Base-by-base conservation (phyloP, 169 alveolate species). In the Plasmodium chabaudi region DNA sequence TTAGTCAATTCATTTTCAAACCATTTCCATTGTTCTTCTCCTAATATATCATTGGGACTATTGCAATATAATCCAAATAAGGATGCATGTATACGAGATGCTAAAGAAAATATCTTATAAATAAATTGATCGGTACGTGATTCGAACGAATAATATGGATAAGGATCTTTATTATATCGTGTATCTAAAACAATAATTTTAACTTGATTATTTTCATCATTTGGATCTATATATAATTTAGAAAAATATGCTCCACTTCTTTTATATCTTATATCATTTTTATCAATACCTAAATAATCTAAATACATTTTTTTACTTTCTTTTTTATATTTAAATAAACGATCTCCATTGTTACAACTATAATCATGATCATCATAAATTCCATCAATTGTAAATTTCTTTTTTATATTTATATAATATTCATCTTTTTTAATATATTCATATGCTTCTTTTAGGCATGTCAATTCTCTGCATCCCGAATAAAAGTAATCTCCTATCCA, bases 11-110 rank as follows among this genome's bases (percentile, higher is more conserved):
- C 98, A 21, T 92, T 92, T 87, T 96, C 96, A 12, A 96, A 90
- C 98, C 98, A 96, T 42, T 72, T 27, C 98, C 98, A 96, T 75
- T 96, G 98, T 51, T 94, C 98, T 51, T 92, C 94, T 7, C 98
- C 98, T 87, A 96, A 68, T 25, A 95, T 86, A 72, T 96, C 98
- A 25, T 97, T 98, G 17, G 67, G 65, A 88, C 95, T 95, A 42
- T 93, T 67, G 56, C 95, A 92, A 6, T 92, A 82, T 19, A 94
- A 75, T 91, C 96, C 96, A 72, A 93, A 86, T 13, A 91, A 19
- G 10, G 74, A 74, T 49, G 90, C 88, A 67, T 89, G 64, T 9
- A 88, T 15, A 46, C 96, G 82, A 5, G 21, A 25, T 19, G 57
- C 6, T 55, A 88, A 47, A 4, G 91, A 77, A 13, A 53, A 23